These are phyloP conservation scores for Pontederia crassipes DNA, from an alignment of 176 grass and related monocot genomes.

Conservation along the genomic window DNA sequence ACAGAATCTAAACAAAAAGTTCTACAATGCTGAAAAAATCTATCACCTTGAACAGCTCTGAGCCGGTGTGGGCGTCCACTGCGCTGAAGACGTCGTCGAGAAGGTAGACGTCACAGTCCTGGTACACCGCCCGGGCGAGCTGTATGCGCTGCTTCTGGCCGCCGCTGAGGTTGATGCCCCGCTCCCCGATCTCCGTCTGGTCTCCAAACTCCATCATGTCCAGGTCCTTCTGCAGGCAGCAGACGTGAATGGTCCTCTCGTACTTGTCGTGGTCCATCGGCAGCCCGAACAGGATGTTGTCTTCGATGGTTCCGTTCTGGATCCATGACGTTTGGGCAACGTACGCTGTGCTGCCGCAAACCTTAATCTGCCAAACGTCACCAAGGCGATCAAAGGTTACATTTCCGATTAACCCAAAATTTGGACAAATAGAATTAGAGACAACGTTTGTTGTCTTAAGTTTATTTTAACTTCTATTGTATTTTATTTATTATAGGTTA, in stretches of 20 bases:
- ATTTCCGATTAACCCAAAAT: too few relatives aligned
- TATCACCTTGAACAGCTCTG: slow-evolving; percentile 76
- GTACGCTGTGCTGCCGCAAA: slow-evolving; percentile 75
- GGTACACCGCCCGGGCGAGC: slow-evolving; percentile 86
- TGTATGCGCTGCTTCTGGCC: slow-evolving; percentile 97
- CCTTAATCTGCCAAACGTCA: slow-evolving; percentile 49
- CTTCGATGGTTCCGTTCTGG: slow-evolving; percentile 89
- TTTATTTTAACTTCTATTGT: too few relatives aligned
- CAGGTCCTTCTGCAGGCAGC: slow-evolving; percentile 86
- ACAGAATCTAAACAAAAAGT: not conserved
- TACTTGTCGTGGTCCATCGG: slow-evolving; percentile 63
- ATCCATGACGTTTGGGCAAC: slow-evolving; percentile 95
- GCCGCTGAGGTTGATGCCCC: slow-evolving; percentile 93
- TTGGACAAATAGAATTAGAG: too few relatives aligned
- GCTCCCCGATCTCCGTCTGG: slow-evolving; percentile 96
- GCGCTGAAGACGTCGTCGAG: slow-evolving; percentile 97
- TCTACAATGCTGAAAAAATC: not conserved
- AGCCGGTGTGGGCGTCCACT: slow-evolving; percentile 79
- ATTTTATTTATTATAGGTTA: too few relatives aligned
- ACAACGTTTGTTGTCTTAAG: too few relatives aligned
- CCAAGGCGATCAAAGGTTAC: too few relatives aligned
- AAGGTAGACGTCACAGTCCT: slow-evolving; percentile 82
- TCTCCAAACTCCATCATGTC: slow-evolving; percentile 99
- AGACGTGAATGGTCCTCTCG: slow-evolving; percentile 68
- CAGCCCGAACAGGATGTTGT: slow-evolving; percentile 88